Conservation (phyloP, 2,329 filamentous ascomycete species). For the Penicillium sp. region DNA sequence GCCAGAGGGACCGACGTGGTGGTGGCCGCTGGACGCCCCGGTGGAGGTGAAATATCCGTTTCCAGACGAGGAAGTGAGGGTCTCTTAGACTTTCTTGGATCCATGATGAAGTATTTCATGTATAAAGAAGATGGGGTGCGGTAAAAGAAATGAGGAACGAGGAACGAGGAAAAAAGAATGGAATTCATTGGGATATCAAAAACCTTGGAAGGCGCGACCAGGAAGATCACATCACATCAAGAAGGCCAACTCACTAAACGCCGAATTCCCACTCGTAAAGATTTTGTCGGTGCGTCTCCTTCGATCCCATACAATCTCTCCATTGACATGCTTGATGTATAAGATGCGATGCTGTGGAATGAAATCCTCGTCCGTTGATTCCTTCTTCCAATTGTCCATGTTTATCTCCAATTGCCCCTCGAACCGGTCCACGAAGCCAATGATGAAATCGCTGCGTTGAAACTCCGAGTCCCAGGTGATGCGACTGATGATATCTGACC, state of each 20-base stretch:
- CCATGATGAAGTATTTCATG: constrained; percentile 4
- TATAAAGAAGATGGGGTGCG: not conserved
- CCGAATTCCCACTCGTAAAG: constrained; percentile 44
- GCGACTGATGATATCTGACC: constrained; percentile 45
- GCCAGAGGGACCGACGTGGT: constrained; percentile 7
- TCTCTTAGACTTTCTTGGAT: constrained; percentile 9
- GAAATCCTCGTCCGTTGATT: constrained; percentile 54
- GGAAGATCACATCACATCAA: constrained; percentile 15
- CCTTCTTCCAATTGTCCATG: constrained; percentile 50
- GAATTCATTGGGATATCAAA: not conserved
- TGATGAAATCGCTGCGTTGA: constrained; percentile 44
- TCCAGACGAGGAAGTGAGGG: constrained; percentile 17
- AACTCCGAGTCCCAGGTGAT: constrained; percentile 49
- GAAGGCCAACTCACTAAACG: constrained; percentile 28
- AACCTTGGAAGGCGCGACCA: constrained; percentile 5
- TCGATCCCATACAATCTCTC: constrained; percentile 50
- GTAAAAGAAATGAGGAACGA: not conserved
- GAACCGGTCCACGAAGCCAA: constrained; percentile 54
- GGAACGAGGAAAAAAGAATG: not conserved
- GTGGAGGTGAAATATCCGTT: constrained; percentile 9
- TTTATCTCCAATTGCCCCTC: constrained; percentile 46
- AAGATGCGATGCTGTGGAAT: constrained; percentile 53
- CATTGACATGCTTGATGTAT: constrained; percentile 43
- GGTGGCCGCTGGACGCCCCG: not conserved
- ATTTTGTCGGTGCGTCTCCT: constrained; percentile 45